phyloP scores from a whole-genome alignment of 2,329 filamentous ascomycete genomes.

The Penicillium sclerotigenum region DNA sequence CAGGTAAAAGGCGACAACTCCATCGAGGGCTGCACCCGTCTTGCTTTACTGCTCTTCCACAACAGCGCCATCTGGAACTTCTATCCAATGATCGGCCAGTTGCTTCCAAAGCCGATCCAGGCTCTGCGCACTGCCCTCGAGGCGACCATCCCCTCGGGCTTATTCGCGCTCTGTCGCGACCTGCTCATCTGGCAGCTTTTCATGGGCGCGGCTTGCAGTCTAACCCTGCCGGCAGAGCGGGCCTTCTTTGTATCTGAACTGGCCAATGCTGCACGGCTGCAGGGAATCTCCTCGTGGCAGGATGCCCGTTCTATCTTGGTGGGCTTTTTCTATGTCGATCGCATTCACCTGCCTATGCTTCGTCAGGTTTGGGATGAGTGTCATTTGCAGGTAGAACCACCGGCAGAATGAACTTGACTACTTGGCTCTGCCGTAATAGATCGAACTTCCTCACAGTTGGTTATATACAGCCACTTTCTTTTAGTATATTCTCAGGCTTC shows the following conservation, averaged over 20 bases:
- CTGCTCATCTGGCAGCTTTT: slow-evolving; percentile 40
- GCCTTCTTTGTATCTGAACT: slow-evolving; percentile 35
- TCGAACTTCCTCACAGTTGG: neutral
- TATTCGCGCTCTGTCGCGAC: slow-evolving; percentile 33
- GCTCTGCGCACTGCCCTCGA: slow-evolving; percentile 34
- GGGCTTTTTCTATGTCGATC: slow-evolving; percentile 39
- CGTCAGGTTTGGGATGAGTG: slow-evolving; percentile 35
- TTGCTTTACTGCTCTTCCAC: slow-evolving; percentile 39
- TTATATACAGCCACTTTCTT: neutral
- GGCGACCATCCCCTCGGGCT: slow-evolving; percentile 31
- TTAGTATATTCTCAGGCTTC: neutral
- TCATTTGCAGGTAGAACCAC: slow-evolving; percentile 16
- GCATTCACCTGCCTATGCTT: slow-evolving; percentile 31
- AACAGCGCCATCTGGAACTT: slow-evolving; percentile 41
- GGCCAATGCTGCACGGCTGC: slow-evolving; percentile 25
- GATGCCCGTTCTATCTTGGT: slow-evolving; percentile 31
- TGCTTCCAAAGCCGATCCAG: slow-evolving; percentile 36
- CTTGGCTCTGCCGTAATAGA: neutral
- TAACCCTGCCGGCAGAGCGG: slow-evolving; percentile 26
- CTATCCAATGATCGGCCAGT: slow-evolving; percentile 35
- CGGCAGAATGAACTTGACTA: slow-evolving; percentile 8
- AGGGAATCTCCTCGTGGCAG: slow-evolving; percentile 34
- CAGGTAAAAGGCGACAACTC: slow-evolving; percentile 35
- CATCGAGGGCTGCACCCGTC: slow-evolving; percentile 39
- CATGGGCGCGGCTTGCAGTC: slow-evolving; percentile 34